These are phyloP conservation scores for Fagopyrum esculentum DNA, from an alignment of 148 eudicot genomes.

Conservation along the genomic window DNA sequence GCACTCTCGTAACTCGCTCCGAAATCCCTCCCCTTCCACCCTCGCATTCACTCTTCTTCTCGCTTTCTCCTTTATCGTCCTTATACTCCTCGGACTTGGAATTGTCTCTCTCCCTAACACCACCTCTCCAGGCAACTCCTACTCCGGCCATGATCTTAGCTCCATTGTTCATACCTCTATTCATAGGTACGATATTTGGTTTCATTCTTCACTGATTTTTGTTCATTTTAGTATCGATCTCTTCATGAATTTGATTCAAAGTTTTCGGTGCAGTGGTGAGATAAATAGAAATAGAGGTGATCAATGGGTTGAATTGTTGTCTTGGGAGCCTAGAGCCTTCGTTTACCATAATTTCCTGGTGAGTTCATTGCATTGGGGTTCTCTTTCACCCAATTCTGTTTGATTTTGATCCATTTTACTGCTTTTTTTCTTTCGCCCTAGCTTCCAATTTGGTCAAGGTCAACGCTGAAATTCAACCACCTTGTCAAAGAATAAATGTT, in stretches of 20 bases:
- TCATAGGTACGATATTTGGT: slow-evolving; percentile 25
- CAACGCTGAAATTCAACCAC: neutral
- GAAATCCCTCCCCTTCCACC: slow-evolving; percentile 42
- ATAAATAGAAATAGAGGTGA: slow-evolving; percentile 40
- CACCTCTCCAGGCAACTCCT: slow-evolving; percentile 19
- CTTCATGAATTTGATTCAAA: neutral
- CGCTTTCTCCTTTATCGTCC: slow-evolving; percentile 35
- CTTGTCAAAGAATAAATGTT: no score
- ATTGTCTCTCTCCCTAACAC: slow-evolving; percentile 46
- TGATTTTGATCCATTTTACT: neutral
- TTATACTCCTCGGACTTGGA: slow-evolving; percentile 58
- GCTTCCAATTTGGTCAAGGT: neutral
- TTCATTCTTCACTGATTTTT: neutral
- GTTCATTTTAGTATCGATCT: neutral
- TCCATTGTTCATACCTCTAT: slow-evolving; percentile 43
- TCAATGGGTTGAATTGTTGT: slow-evolving; percentile 79
- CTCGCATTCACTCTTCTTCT: slow-evolving; percentile 40
- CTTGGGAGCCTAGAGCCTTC: slow-evolving; percentile 95
- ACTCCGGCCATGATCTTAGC: slow-evolving; percentile 51
- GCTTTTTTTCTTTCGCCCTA: neutral
- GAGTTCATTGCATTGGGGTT: neutral
- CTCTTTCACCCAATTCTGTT: neutral
- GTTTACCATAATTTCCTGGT: slow-evolving; percentile 90
- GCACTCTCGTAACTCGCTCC: slow-evolving; percentile 26
- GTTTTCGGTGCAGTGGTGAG: slow-evolving; percentile 22